Evolutionary conservation across 2,329 filamentous ascomycete species (phyloP).

Genomic region (Neospermospora avenae): DNA sequence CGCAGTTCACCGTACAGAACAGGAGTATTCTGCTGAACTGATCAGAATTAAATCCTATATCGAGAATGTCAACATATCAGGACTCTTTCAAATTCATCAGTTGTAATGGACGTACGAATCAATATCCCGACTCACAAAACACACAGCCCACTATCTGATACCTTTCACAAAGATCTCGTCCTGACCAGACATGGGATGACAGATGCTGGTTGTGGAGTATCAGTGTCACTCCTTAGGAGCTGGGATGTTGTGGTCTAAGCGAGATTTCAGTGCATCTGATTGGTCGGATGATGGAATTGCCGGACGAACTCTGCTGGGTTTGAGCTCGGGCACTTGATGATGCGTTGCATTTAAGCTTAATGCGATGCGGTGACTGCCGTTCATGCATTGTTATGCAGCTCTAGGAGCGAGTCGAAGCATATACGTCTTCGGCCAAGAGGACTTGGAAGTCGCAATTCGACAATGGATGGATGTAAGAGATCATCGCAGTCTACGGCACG

Average conservation of each 20-base stretch:
- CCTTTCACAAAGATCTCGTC: background rate
- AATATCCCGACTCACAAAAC: background rate
- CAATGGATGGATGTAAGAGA: too few species aligned
- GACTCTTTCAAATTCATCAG: background rate
- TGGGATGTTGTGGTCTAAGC: too few species aligned
- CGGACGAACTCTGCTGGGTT: background rate
- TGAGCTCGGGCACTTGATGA: background rate
- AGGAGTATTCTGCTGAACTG: too few species aligned
- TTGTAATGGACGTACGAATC: background rate
- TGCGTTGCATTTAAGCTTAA: conserved; percentile 4
- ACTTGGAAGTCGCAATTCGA: too few species aligned
- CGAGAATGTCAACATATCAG: background rate
- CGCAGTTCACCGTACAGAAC: too few species aligned
- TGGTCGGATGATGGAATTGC: background rate
- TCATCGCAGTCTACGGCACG: too few species aligned
- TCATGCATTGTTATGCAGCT: too few species aligned
- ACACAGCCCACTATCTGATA: background rate
- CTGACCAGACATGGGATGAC: background rate
- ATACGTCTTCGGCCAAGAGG: too few species aligned
- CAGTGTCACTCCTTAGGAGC: too few species aligned
- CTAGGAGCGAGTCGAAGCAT: too few species aligned
- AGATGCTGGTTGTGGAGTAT: background rate
- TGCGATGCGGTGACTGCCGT: background rate
- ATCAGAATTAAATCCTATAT: too few species aligned
- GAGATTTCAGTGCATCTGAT: background rate